Evolutionary conservation across 176 grass and related monocot species (phyloP).

Genomic region (Secale cereale): DNA sequence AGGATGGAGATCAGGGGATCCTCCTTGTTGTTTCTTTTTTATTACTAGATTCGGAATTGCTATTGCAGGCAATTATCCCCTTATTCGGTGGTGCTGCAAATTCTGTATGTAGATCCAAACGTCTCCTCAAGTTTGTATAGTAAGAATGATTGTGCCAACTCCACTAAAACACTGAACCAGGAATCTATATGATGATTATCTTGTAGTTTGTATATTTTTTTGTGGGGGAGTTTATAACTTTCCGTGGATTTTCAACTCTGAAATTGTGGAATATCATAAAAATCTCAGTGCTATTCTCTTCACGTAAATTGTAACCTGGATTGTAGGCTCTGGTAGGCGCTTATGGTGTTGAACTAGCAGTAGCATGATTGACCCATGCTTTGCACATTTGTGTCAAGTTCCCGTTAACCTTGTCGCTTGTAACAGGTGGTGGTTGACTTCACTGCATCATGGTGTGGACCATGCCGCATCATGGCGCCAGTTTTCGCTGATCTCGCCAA

Average conservation of each 20-base stretch:
- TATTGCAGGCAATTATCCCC: background rate
- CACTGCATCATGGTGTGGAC: slow-evolving; percentile 56
- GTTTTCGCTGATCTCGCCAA: slow-evolving; percentile 49
- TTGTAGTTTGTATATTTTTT: background rate
- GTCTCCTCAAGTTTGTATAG: background rate
- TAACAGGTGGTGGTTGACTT: slow-evolving; percentile 69
- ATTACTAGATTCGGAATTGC: too few species aligned
- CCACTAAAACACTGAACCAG: too few species aligned
- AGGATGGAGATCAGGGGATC: too few species aligned
- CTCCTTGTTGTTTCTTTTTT: too few species aligned
- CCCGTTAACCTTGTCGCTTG: background rate
- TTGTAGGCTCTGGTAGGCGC: background rate
- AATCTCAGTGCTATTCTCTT: background rate
- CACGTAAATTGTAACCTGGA: background rate
- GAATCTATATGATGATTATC: background rate
- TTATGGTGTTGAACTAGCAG: background rate
- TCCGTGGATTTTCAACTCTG: background rate
- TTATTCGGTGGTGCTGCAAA: background rate
- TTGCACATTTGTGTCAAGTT: background rate
- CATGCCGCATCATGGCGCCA: slow-evolving; percentile 55
- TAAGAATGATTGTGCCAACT: background rate
- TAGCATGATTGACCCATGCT: background rate
- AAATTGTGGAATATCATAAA: background rate
- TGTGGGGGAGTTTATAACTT: background rate
- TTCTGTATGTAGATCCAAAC: background rate